Conservation (phyloP, 768 basidiomycete species). For the Hydnum rufescens region DNA sequence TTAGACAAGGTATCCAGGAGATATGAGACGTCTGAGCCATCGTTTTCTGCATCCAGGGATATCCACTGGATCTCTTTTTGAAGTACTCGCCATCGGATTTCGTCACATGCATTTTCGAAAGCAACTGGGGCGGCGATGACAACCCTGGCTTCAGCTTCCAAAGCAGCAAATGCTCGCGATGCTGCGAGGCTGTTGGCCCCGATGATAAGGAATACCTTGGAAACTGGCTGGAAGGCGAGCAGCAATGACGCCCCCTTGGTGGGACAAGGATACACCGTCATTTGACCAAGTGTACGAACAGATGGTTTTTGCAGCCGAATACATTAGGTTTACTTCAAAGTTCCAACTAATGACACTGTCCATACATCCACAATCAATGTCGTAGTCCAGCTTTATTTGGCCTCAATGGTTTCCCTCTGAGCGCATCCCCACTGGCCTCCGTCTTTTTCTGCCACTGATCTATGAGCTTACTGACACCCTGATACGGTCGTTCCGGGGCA, state of each 20-base stretch:
- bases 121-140: conserved; percentile 40
- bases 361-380: too few species aligned
- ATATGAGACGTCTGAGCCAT: conserved; percentile 16
- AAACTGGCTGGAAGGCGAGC: conserved; percentile 46
- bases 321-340: background rate
- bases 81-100: conserved; percentile 43
- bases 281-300: background rate
- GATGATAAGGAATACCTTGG: conserved; percentile 42
- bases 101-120: conserved; percentile 35
- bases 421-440: conserved; percentile 24
- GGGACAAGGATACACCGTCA: conserved; percentile 13
- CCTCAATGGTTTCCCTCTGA: too few species aligned
- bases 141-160: conserved; percentile 62
- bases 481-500: conserved; percentile 60
- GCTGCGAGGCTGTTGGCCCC: conserved; percentile 70
- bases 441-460: conserved; percentile 78
- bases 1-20: conserved; percentile 23
- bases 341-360: too few species aligned
- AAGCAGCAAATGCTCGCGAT: conserved; percentile 56
- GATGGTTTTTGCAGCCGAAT: background rate
- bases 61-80: conserved; percentile 35
- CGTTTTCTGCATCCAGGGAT: conserved; percentile 25
- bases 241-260: conserved; percentile 50
- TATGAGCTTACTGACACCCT: conserved; percentile 67
- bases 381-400: too few species aligned